Evolutionary conservation across 2,329 filamentous ascomycete species (phyloP).

Genomic region (Ophiostoma australiae): DNA sequence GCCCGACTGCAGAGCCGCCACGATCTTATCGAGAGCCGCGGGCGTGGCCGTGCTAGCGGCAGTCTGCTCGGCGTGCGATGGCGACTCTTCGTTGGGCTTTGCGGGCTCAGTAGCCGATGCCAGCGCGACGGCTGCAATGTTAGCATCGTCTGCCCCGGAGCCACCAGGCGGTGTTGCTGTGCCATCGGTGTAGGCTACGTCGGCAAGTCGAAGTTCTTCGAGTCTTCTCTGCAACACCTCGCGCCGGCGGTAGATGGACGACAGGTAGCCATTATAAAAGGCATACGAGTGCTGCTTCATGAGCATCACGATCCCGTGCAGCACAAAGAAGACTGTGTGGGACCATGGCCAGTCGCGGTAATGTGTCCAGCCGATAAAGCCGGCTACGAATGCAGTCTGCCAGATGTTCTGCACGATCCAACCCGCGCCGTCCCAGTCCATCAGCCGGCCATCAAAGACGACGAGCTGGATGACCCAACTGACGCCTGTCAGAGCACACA

Average conservation of each 20-base stretch:
- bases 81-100: not conserved
- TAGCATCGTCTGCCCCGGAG: not conserved
- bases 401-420: constrained; percentile 73
- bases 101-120: not conserved
- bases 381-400: constrained; percentile 60
- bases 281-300: constrained; percentile 83
- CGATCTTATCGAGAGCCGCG: constrained; percentile 50
- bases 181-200: not conserved
- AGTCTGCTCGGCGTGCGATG: not conserved
- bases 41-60: constrained; percentile 5
- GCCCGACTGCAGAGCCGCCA: constrained; percentile 56
- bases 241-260: constrained; percentile 52
- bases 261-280: constrained; percentile 73
- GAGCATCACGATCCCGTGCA: constrained; percentile 69
- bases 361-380: constrained; percentile 60
- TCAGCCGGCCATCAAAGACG: constrained; percentile 48
- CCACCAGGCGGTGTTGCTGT: constrained; percentile 21
- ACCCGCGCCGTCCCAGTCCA: constrained; percentile 63
- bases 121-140: constrained; percentile 29
- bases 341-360: constrained; percentile 78
- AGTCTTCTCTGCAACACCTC: constrained; percentile 45
- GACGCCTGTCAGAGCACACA: constrained; percentile 62
- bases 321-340: constrained; percentile 70
- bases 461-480: constrained; percentile 61
- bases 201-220: constrained; percentile 26